phyloP scores from a whole-genome alignment of 768 basidiomycete genomes.

The Serendipita sp. region DNA sequence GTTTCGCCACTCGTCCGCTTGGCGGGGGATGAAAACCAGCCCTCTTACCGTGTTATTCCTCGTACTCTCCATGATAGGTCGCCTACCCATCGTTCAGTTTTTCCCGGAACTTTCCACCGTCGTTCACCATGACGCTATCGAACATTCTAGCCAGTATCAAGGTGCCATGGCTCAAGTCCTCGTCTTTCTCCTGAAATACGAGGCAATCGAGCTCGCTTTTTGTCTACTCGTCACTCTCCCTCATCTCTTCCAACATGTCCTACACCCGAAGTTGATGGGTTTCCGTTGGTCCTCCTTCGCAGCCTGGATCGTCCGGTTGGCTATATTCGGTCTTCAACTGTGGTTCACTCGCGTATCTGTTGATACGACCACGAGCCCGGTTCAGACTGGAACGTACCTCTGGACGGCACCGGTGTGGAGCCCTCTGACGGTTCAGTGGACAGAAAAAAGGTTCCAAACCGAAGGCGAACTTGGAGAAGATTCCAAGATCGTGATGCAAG shows the following conservation, averaged over 20 bases:
- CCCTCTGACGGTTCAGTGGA: not conserved
- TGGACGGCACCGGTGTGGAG: not conserved
- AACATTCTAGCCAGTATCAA: not conserved
- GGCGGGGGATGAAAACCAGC: not conserved
- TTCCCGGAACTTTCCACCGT: not conserved
- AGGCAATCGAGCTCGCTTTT: not conserved
- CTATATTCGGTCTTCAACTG: not conserved
- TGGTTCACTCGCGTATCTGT: slow-evolving; percentile 6
- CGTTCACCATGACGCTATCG: not conserved
- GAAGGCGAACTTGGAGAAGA: not conserved
- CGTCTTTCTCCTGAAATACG: not conserved
- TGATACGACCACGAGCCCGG: not conserved
- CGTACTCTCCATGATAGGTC: not conserved
- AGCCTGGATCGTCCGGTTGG: not conserved
- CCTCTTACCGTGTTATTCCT: not conserved
- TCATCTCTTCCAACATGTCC: not conserved
- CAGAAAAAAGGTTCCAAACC: not conserved
- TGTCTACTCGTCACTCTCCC: not conserved
- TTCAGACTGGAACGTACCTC: not conserved
- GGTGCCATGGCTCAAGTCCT: not conserved
- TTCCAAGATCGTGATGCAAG: not conserved
- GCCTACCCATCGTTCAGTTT: not conserved
- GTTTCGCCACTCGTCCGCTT: not conserved
- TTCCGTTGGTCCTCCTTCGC: not conserved
- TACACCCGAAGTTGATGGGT: not conserved